Percentiles rank a stretch among this genome's conserved stretches.
Conservation (phyloP, 768 basidiomycete genomes). For the Gautieria morchelliformis region DNA sequence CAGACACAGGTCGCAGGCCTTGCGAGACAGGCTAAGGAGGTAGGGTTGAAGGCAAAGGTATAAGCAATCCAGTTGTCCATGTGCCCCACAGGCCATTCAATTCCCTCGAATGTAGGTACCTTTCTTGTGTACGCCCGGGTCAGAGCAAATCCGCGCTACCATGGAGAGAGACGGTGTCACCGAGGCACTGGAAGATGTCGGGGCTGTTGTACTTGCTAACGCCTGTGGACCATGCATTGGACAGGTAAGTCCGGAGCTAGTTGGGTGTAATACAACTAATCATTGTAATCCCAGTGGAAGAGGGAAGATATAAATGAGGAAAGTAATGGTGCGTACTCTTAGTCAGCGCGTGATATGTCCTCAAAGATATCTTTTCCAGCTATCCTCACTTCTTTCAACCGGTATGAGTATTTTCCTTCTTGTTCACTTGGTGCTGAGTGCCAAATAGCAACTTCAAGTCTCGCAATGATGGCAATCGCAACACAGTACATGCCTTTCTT, state of each 20-base stretch:
- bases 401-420: conserved; percentile 34
- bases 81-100: not conserved
- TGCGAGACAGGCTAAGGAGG: conserved; percentile 79
- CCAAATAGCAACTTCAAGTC: conserved; percentile 69
- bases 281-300: conserved; percentile 60
- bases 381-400: conserved; percentile 95
- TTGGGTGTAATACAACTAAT: not conserved
- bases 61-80: conserved; percentile 1
- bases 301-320: conserved; percentile 79
- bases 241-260: conserved; percentile 41
- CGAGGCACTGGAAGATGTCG: conserved; percentile 70
- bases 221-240: conserved; percentile 99
- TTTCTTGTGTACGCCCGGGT: conserved; percentile 83
- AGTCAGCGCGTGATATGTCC: not conserved
- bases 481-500: conserved; percentile 34
- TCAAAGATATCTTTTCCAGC: conserved; percentile 35
- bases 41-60: conserved; percentile 70
- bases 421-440: not conserved
- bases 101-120: conserved; percentile 42
- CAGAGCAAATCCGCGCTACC: conserved; percentile 94
- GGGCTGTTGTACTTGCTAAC: conserved; percentile 92
- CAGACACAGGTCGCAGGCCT: conserved; percentile 89
- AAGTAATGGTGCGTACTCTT: conserved; percentile 65
- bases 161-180: conserved; percentile 93
- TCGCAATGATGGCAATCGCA: conserved; percentile 88